Conservation (phyloP, 345 rosid species). For the Linum tenue region DNA sequence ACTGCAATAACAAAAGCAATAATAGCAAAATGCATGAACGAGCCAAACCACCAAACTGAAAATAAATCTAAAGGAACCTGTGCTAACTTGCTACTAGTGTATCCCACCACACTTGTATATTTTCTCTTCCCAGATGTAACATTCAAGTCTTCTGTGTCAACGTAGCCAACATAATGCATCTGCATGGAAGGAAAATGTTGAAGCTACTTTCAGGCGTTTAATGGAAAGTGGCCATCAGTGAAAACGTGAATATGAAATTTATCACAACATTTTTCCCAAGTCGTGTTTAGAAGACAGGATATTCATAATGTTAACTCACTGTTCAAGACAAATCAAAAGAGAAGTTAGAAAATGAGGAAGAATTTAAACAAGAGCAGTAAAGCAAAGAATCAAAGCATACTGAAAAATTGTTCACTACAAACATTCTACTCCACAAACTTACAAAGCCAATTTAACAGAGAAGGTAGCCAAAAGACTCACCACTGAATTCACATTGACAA, state of each 20-base stretch:
- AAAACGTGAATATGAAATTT: neutral
- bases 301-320: too few species aligned
- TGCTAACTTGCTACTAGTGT: constrained; percentile 73
- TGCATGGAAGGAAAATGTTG: constrained; percentile 23
- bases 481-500: constrained; percentile 87
- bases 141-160: constrained; percentile 87
- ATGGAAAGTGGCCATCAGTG: neutral
- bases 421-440: too few species aligned
- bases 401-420: too few species aligned
- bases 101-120: constrained; percentile 66
- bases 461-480: constrained; percentile 39
- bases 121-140: constrained; percentile 64
- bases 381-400: too few species aligned
- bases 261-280: neutral
- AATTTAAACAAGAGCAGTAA: neutral
- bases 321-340: neutral
- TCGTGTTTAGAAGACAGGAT: too few species aligned
- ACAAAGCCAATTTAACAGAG: neutral
- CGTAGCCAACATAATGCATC: constrained; percentile 91
- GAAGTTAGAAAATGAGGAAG: neutral
- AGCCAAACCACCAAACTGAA: neutral
- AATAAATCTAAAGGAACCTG: constrained; percentile 44
- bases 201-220: constrained; percentile 7
- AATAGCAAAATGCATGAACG: neutral
- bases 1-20: neutral